Percentiles rank a stretch among this genome's conserved stretches.
Evolutionary conservation across 768 basidiomycete species (phyloP).

Genomic region (Lentinus tigrinus): DNA sequence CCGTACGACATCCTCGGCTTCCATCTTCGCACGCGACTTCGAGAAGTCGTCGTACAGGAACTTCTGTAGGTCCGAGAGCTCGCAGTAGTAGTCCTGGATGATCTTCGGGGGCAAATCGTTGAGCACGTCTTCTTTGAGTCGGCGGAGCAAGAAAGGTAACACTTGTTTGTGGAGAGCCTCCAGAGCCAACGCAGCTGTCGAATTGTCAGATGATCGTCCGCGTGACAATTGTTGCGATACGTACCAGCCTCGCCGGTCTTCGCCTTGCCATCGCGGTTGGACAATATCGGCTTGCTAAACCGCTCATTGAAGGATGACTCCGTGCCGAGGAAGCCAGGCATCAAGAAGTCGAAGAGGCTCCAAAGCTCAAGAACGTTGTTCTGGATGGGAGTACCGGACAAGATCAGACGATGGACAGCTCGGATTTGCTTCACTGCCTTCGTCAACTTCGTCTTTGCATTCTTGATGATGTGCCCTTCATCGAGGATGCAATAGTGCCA

Average conservation of each 20-base stretch:
- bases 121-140: slow-evolving; percentile 96
- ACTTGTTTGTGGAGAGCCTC: slow-evolving; percentile 99
- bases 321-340: slow-evolving; percentile 99
- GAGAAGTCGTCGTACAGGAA: slow-evolving; percentile 93
- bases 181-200: slow-evolving; percentile 83
- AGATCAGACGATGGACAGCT: slow-evolving; percentile 89
- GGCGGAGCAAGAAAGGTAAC: slow-evolving; percentile 93
- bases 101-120: slow-evolving; percentile 97
- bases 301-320: slow-evolving; percentile 93
- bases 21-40: slow-evolving; percentile 65
- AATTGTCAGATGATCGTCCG: not conserved
- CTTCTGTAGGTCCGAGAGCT: slow-evolving; percentile 92
- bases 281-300: slow-evolving; percentile 93
- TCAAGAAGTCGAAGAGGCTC: slow-evolving; percentile 98
- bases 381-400: slow-evolving; percentile 98
- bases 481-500: slow-evolving; percentile 98
- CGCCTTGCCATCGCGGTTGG: slow-evolving; percentile 92
- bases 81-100: slow-evolving; percentile 99
- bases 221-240: slow-evolving; percentile 27
- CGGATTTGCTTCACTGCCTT: slow-evolving; percentile 91
- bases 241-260: slow-evolving; percentile 93
- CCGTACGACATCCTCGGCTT: slow-evolving; percentile 65
- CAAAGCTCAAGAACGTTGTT: slow-evolving; percentile 98
- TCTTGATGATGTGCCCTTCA: slow-evolving; percentile 99
- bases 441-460: slow-evolving; percentile 95